Evolutionary conservation across 73 alveolate species (phyloP), one percentile per base, ranked within the genome.

Genomic region (Halteria grandinella): DNA sequence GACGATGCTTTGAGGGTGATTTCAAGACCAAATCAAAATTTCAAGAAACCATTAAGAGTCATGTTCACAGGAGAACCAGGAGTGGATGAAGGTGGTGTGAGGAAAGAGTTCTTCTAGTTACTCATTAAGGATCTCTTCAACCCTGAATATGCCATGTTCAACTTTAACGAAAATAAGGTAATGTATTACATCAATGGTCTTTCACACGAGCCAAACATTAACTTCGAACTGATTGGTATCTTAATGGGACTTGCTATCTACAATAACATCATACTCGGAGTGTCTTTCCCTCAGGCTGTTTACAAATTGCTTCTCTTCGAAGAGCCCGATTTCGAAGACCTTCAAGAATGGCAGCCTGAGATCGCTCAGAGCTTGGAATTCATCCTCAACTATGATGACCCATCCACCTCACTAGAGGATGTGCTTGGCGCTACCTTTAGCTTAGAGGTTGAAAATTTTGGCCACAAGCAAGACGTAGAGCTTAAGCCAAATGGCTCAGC

Each of bases 71-170:
- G 91, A 7, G 97, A 90, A 60, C 87, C 83, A 44, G 97, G 95
- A 28, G 86, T 88, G 11, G 97, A 91, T 57, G 97, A 91, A 52
- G 97, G 97, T n/a, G 97, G 94, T 15, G 97, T 87, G 11, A 73
- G 74, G 49, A 90, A 91, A 12, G 97, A 90, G 54, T 90, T 79
- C 66, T 90, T 86, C 82, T 84, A 87, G 83, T 45, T 90, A 23
- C 82, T 90, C 25, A 74, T 87, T 15, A 83, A 75, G 51, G 52
- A 85, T 23, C 11, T 83, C 45, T 75, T 55, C 24, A 58, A 47
- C 18, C 86, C 79, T 36, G 85, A 90, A 73, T 90, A 41, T 31
- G 94, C 89, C n/a, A 90, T 90, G 97, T 90, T 87, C 51, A 80
- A 74, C 29, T 64, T 78, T 48, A 64, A 87, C 43, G 64, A 75